Percentiles rank a stretch among this genome's conserved stretches.
Conservation (phyloP, 257 asterid species). For the Solanum tarijense region DNA sequence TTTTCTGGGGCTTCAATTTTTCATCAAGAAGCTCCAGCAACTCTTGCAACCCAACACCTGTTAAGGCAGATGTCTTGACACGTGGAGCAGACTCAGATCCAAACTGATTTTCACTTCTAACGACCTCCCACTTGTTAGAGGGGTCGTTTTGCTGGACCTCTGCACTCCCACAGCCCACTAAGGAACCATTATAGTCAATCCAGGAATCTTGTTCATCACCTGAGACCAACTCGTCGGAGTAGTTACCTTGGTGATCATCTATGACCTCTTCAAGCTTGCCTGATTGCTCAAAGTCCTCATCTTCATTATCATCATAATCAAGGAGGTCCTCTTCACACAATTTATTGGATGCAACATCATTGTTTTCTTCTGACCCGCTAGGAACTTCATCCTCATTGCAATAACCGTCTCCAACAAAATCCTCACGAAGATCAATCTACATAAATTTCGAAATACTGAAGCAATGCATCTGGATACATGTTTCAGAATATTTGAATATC, state of each 20-base stretch:
- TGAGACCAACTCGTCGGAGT: slow-evolving; percentile 28
- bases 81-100: slow-evolving; percentile 21
- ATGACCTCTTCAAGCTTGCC: slow-evolving; percentile 17
- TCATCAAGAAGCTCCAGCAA: slow-evolving; percentile 64
- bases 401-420: slow-evolving; percentile 17
- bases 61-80: slow-evolving; percentile 69
- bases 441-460: background rate
- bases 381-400: slow-evolving; percentile 25
- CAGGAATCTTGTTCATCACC: slow-evolving; percentile 40
- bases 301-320: slow-evolving; percentile 15
- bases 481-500: background rate
- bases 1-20: slow-evolving; percentile 29
- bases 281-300: slow-evolving; percentile 12
- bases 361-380: slow-evolving; percentile 27
- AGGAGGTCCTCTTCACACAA: slow-evolving; percentile 9
- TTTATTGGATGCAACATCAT: slow-evolving; percentile 22
- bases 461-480: background rate
- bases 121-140: slow-evolving; percentile 6
- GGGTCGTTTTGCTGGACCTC: slow-evolving; percentile 16
- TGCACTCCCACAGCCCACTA: slow-evolving; percentile 24
- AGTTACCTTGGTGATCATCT: slow-evolving; percentile 20
- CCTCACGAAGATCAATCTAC: slow-evolving; percentile 66
- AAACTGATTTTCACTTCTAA: background rate
- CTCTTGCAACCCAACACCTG: slow-evolving; percentile 77
- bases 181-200: slow-evolving; percentile 35